Evolutionary conservation across 2,329 filamentous ascomycete genomes (phyloP), one percentile per base, ranked within the genome.

Genomic region (Alternaria rosae): DNA sequence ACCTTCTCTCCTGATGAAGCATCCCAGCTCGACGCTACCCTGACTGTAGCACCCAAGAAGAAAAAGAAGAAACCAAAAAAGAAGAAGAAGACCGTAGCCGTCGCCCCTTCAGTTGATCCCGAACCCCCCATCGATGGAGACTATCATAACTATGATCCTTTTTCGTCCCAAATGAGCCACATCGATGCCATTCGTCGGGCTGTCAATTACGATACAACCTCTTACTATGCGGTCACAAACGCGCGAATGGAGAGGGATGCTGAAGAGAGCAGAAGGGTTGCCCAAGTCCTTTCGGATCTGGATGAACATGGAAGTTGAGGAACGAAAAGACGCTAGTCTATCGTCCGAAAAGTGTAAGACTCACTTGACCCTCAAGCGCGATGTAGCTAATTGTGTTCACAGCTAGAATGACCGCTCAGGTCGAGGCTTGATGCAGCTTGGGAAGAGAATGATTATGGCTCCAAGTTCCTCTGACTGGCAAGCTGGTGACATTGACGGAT

Each of bases 31-130:
- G 26, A 57, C 15, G 21, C 44, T 30, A 17, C 41, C 9, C 35
- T 43, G 32, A 32, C 41, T 8, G 57, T 50, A 10, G 35, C 61
- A n/a, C 41, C 57, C 9, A 64, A 65, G 42, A 59, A 61, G 44
- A 70, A 67, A 55, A 73, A 71, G 57, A 73, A 75, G 62, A 70
- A 71, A 48, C 72, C 68, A 13, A 71, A 67, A 44, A 71, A 70
- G 38, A 78, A 76, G 69, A 84, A 84, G 78, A 84, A 84, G 80
- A 69, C 65, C 28, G 30, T 45, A 15, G 15, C 56, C 5, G 17
- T 38, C 35, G 15, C 17, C 35, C 35, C 17, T 47, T 25, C 42
- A 7, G 21, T 38, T 45, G 21, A 56, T 21, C 3, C 20, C 32
- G 9, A 25, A 6, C 17, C 52, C 10, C 15, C 54, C 23, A 12